These are phyloP conservation scores for Taphrina betulina DNA, from an alignment of 1,139 yeast species.

Conservation along the genomic window DNA sequence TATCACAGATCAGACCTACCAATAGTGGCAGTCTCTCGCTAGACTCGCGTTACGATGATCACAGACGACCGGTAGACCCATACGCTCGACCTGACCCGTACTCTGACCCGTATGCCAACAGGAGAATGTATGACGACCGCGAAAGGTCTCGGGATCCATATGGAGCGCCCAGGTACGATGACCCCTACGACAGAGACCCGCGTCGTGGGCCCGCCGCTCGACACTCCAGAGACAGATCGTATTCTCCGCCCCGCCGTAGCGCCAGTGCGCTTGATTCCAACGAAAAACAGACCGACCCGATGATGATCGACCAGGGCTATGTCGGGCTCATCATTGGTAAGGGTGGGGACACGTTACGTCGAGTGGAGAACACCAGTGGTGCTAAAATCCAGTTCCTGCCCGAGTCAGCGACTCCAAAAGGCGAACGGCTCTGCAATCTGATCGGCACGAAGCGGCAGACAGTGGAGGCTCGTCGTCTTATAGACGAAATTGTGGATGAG, in stretches of 20 bases:
- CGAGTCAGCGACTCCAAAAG: conserved; percentile 28
- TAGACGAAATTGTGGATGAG: conserved; percentile 38
- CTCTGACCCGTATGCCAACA: conserved; percentile 8
- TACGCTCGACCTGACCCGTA: conserved; percentile 20
- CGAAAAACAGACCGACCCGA: conserved; percentile 33
- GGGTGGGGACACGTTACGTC: conserved; percentile 40
- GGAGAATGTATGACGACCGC: conserved; percentile 20
- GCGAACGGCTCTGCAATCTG: conserved; percentile 39
- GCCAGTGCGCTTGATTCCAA: conserved; percentile 16
- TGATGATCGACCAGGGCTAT: conserved; percentile 38
- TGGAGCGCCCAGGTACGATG: conserved; percentile 13
- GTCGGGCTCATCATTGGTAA: conserved; percentile 41
- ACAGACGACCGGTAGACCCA: conserved; percentile 15
- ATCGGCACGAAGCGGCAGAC: conserved; percentile 38
- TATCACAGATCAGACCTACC: conserved; percentile 21
- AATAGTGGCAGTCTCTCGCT: conserved; percentile 17
- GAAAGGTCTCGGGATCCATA: conserved; percentile 20
- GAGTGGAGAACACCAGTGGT: conserved; percentile 38
- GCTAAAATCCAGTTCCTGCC: conserved; percentile 39
- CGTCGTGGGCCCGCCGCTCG: conserved; percentile 16
- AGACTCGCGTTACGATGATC: conserved; percentile 12
- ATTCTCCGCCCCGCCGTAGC: conserved; percentile 25
- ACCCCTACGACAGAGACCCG: conserved; percentile 23
- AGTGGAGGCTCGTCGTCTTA: conserved; percentile 35
- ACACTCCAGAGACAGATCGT: conserved; percentile 20